Conservation (phyloP, 129 eudicot genomes). For the Chrysanthemum makinoi region DNA sequence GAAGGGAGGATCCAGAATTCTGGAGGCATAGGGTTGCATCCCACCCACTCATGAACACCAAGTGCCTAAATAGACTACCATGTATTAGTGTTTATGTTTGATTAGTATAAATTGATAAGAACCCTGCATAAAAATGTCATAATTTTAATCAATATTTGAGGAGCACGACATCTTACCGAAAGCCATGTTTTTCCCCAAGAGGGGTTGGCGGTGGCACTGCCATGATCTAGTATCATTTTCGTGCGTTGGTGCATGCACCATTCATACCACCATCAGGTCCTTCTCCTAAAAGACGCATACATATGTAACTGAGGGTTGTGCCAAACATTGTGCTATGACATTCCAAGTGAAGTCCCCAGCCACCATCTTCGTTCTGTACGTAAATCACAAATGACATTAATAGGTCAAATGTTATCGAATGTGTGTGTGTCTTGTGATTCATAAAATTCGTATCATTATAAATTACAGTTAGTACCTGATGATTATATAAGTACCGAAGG, state of each 20-base stretch:
- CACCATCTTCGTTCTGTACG: conserved; percentile 78
- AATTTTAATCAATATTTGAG: conserved; percentile 14
- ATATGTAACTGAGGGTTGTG: conserved; percentile 51
- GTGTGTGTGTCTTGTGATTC: too few species aligned
- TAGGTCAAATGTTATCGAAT: neutral
- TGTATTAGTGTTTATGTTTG: too few species aligned
- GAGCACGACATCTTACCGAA: conserved; percentile 31
- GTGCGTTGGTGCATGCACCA: conserved; percentile 52
- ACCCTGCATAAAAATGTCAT: too few species aligned
- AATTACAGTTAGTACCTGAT: conserved; percentile 42
- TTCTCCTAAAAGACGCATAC: conserved; percentile 64
- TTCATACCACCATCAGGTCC: conserved; percentile 35
- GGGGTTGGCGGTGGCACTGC: conserved; percentile 56
- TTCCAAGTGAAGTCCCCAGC: conserved; percentile 78
- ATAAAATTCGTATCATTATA: too few species aligned
- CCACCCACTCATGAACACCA: conserved; percentile 64
- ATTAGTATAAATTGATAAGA: too few species aligned
- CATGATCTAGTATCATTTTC: conserved; percentile 81
- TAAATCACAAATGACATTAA: neutral
- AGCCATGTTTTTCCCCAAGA: conserved; percentile 91
- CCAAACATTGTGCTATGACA: conserved; percentile 70
- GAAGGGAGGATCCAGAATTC: conserved; percentile 78
- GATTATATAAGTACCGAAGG: conserved; percentile 56
- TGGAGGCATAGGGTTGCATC: conserved; percentile 82
- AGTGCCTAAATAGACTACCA: conserved; percentile 15